A percentile compares a stretch with the other conserved stretches of the same genome.
phyloP scores from a whole-genome alignment of 2,329 filamentous ascomycete genomes.

The Myrmaecium sp. region DNA sequence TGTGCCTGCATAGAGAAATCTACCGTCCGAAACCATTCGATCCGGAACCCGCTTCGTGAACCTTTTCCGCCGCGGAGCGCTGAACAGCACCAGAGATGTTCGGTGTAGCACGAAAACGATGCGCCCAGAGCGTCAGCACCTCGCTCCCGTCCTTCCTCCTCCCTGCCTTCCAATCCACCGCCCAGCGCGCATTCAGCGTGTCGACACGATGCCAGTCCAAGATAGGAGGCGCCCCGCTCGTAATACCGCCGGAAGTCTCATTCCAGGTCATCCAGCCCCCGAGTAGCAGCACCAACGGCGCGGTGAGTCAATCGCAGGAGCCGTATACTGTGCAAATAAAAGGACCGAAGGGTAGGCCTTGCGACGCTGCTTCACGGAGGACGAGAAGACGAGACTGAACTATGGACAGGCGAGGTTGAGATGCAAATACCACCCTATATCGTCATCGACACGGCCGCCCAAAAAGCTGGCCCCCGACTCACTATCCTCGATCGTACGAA shows the following conservation, averaged over 20 bases:
- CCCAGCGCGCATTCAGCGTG: constrained; percentile 50
- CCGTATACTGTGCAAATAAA: constrained; percentile 56
- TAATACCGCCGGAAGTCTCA: constrained; percentile 41
- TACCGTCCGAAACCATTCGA: too few relatives aligned
- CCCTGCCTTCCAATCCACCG: constrained; percentile 44
- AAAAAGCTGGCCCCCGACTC: constrained; percentile 46
- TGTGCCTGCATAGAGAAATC: too few relatives aligned
- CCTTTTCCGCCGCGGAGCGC: too few relatives aligned
- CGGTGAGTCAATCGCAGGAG: constrained; percentile 43
- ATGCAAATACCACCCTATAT: constrained; percentile 69
- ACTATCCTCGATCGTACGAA: constrained; percentile 50
- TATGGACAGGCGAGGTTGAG: constrained; percentile 48
- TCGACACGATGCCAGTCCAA: constrained; percentile 55
- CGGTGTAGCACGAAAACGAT: constrained; percentile 41
- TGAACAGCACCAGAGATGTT: constrained; percentile 39
- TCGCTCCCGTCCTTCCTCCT: constrained; percentile 44
- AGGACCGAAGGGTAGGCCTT: constrained; percentile 73
- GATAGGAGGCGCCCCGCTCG: constrained; percentile 52
- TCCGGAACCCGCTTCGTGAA: too few relatives aligned
- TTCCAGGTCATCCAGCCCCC: constrained; percentile 51
- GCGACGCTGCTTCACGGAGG: too few relatives aligned
- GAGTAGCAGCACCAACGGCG: too few relatives aligned
- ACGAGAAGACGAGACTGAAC: neutral
- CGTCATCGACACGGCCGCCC: constrained; percentile 49
- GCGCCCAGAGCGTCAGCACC: constrained; percentile 34